These are phyloP conservation scores for Exophiala dermatitidis DNA, from an alignment of 2,329 filamentous ascomycete genomes.

Conservation along the genomic window DNA sequence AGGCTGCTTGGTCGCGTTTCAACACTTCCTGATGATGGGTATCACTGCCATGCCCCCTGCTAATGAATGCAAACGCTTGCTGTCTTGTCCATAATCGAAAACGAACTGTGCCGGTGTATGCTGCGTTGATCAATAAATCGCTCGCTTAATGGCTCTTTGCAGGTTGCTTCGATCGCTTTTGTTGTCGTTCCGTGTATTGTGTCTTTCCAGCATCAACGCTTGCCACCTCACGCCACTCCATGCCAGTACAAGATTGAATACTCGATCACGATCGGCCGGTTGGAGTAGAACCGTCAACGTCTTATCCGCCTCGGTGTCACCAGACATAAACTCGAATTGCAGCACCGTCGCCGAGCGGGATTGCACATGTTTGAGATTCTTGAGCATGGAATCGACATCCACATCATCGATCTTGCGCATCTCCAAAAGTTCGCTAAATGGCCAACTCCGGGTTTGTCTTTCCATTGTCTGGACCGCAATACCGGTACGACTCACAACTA, in stretches of 20 bases:
- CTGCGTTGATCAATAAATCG: slow-evolving; percentile 12
- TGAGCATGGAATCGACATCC: slow-evolving; percentile 1
- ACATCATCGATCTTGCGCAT: slow-evolving; percentile 20
- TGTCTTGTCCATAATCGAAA: not conserved
- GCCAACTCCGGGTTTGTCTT: slow-evolving; percentile 1
- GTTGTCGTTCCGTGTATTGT: slow-evolving; percentile 1
- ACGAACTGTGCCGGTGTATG: not conserved
- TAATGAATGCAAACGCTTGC: not conserved
- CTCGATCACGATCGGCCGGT: slow-evolving; percentile 24
- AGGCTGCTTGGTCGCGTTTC: too few relatives aligned
- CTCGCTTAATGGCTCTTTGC: slow-evolving; percentile 16
- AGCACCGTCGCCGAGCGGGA: slow-evolving; percentile 7
- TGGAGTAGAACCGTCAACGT: slow-evolving; percentile 12
- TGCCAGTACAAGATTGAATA: slow-evolving; percentile 27
- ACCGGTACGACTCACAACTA: slow-evolving; percentile 6
- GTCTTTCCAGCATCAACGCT: slow-evolving; percentile 20
- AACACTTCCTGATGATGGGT: too few relatives aligned
- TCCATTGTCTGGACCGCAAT: slow-evolving; percentile 1
- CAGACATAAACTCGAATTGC: slow-evolving; percentile 8
- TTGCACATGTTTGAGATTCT: slow-evolving; percentile 13
- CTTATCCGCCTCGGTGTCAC: not conserved
- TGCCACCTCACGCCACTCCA: slow-evolving; percentile 27
- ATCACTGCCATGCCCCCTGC: too few relatives aligned
- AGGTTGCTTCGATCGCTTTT: slow-evolving; percentile 11
- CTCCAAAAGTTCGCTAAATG: slow-evolving; percentile 12